These are phyloP conservation scores for Pseudocercospora fuligena DNA, from an alignment of 2,329 filamentous ascomycete genomes.

Conservation along the genomic window DNA sequence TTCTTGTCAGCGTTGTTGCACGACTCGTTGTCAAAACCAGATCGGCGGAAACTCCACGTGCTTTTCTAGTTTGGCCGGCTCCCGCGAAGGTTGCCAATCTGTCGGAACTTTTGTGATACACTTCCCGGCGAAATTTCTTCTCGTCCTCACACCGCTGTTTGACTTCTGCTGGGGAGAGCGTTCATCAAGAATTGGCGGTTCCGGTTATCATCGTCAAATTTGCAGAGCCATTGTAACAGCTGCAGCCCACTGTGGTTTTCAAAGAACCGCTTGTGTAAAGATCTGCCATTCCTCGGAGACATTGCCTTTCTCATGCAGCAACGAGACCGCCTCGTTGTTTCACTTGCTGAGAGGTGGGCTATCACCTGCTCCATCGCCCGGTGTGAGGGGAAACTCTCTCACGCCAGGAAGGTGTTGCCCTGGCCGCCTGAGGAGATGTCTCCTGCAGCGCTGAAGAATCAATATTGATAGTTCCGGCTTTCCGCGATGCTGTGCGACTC, in stretches of 20 bases:
- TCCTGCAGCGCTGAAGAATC: constrained; percentile 5
- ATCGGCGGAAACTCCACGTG: constrained; percentile 5
- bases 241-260: background rate
- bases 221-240: background rate
- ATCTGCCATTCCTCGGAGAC: background rate
- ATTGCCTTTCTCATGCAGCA: background rate
- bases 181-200: background rate
- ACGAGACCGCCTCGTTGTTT: constrained; percentile 9
- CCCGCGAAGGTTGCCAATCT: background rate
- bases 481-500: constrained; percentile 11
- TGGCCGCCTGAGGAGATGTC: background rate
- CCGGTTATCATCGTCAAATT: background rate
- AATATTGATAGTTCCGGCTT: background rate
- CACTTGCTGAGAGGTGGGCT: background rate
- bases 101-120: background rate
- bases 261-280: background rate
- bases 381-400: background rate
- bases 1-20: background rate
- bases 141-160: background rate
- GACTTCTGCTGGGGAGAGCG: background rate
- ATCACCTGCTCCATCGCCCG: background rate
- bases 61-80: background rate
- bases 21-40: constrained; percentile 7
- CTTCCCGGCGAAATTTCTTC: background rate
- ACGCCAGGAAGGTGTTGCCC: background rate